Evolutionary conservation across 768 basidiomycete genomes (phyloP).

Genomic region (Mycena olivaceomarginata): DNA sequence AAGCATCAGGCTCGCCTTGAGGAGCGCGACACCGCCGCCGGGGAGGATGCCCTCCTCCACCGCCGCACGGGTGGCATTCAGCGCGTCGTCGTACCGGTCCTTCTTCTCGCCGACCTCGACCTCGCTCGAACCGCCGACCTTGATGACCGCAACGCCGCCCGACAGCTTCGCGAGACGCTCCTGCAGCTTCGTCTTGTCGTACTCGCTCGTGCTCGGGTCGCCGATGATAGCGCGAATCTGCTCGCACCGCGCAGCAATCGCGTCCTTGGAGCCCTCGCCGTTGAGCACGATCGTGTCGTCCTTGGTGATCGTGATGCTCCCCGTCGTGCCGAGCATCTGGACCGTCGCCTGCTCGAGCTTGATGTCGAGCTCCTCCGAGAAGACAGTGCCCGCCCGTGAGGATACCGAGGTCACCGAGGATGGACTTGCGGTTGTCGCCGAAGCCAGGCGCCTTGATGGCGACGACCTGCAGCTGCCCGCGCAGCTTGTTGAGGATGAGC

Average conservation of each 20-base stretch:
- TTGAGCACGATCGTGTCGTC: conserved; percentile 98
- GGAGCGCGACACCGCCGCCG: conserved; percentile 95
- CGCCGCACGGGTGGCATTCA: conserved; percentile 98
- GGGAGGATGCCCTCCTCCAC: conserved; percentile 99
- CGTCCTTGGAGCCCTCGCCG: conserved; percentile 92
- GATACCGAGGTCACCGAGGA: conserved; percentile 97
- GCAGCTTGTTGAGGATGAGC: conserved; percentile 99
- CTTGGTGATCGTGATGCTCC: conserved; percentile 95
- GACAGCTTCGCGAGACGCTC: conserved; percentile 97
- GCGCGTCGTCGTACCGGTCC: conserved; percentile 97
- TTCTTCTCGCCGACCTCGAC: conserved; percentile 99
- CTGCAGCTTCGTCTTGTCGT: conserved; percentile 95
- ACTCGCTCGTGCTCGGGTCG: conserved; percentile 93
- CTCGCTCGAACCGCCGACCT: conserved; percentile 94
- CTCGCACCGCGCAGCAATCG: conserved; percentile 95
- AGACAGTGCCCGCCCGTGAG: conserved; percentile 99
- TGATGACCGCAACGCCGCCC: conserved; percentile 99
- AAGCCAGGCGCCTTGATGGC: conserved; percentile 99
- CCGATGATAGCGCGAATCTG: conserved; percentile 91
- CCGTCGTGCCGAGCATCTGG: conserved; percentile 94
- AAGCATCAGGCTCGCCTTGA: conserved; percentile 88
- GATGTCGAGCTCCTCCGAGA: conserved; percentile 97
- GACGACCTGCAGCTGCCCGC: conserved; percentile 95
- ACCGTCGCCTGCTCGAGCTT: conserved; percentile 94
- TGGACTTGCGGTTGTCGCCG: conserved; percentile 99